These are phyloP conservation scores for Lachnellula occidentalis DNA, from an alignment of 2,329 filamentous ascomycete species.

Conservation along the genomic window DNA sequence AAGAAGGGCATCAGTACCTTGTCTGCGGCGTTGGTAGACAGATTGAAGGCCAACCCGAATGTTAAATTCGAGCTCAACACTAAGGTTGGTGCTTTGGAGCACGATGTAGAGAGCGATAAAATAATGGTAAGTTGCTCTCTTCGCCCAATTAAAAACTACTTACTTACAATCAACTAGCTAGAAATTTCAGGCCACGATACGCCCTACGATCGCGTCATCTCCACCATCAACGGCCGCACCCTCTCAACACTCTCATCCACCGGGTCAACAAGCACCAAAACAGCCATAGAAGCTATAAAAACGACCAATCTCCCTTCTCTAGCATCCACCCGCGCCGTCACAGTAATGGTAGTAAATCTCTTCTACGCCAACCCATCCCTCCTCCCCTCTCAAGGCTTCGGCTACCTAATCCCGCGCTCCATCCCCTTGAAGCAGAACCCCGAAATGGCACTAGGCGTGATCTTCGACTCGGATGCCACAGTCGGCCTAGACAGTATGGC, in stretches of 20 bases:
- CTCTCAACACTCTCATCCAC: constrained; percentile 17
- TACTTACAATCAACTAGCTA: constrained; percentile 30
- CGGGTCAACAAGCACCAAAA: background rate
- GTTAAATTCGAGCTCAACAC: constrained; percentile 51
- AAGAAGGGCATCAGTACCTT: constrained; percentile 59
- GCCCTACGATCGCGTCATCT: constrained; percentile 54
- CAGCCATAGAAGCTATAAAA: background rate
- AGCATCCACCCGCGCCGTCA: constrained; percentile 57
- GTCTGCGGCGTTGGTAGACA: constrained; percentile 45
- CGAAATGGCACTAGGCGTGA: constrained; percentile 79
- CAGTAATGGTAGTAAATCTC: constrained; percentile 88
- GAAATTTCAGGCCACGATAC: constrained; percentile 11
- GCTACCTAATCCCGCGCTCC: constrained; percentile 81
- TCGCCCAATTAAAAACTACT: constrained; percentile 1
- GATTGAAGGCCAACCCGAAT: constrained; percentile 47
- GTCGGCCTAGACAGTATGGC: constrained; percentile 46
- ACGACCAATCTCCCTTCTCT: constrained; percentile 42
- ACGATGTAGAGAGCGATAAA: constrained; percentile 32
- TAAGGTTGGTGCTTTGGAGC: constrained; percentile 43
- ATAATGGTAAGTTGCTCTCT: constrained; percentile 38
- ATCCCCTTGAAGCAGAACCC: constrained; percentile 68
- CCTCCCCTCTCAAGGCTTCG: constrained; percentile 66
- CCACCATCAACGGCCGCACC: constrained; percentile 43
- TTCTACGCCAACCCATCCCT: constrained; percentile 67
- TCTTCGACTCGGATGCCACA: constrained; percentile 66